Conservation (phyloP, 129 eudicot species). For the Daucus carota region DH1_v3.0 NC_030386.2:5789501-5790000, state of each 20-base stretch:
- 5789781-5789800: background rate
- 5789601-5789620: background rate
- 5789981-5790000: constrained; percentile 97
- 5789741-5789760: background rate
- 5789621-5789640: background rate
- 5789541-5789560: background rate
- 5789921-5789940: background rate
- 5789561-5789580: background rate
- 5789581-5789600: background rate
- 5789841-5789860: background rate
- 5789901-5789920: background rate
- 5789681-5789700: background rate
- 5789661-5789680: background rate
- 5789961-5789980: constrained; percentile 96
- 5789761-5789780: background rate
- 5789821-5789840: background rate
- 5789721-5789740: background rate
- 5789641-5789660: background rate
- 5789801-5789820: background rate
- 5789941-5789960: constrained; percentile 45
- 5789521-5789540: background rate
- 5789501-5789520: background rate
- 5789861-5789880: background rate
- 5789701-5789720: background rate
- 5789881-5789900: constrained; percentile 9